Base-by-base conservation (phyloP, 768 basidiomycete genomes). In the Cyclocybe cylindracea region DNA sequence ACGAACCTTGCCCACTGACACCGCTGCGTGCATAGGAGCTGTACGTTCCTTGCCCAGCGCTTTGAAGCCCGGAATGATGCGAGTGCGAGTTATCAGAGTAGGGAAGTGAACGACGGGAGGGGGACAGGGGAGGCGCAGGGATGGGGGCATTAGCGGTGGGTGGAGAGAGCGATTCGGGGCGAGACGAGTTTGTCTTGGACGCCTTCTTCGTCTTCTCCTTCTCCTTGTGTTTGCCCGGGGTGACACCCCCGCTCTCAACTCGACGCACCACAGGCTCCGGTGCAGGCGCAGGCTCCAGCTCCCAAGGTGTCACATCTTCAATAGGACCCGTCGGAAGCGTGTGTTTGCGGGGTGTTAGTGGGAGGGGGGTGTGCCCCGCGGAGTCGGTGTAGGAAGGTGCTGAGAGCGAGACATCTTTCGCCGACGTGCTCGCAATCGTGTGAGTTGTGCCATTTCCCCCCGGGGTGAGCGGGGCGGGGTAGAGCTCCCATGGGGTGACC, bases 251-350 rank as follows among this genome's bases (percentile, higher is more conserved):
- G 24, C 19, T n/a, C 36, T 24, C 53, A 19, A 37, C 38, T 7
- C 37, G 24, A 38, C 19, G 29, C 24, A 37, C 34, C 10, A 40
- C 29, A 24, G n/a, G 36, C 14, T 38, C 2, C 34, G 13, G 33
- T 11, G 35, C 1, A 33, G 18, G 44, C 11, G 14, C 13, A 19
- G 48, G 46, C 31, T 54, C 53, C 42, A 54, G 33, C 46, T 54
- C 53, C 53, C 53, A 54, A 45, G 53, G 53, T n/a, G 43, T 48
- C 39, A 51, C 50, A 34, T 73, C 72, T 49, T 72, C 69, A 50
- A 66, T 53, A 11, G 68, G 59, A 4, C 70, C 73, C 41, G 70
- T 65, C 11, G 39, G 40, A 31, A 31, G 36, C 38, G 36, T 10
- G 39, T 46, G 45, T 10, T 46, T 32, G 29, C 24, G 16, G 32